Evolutionary conservation across 129 eudicot genomes (phyloP).

Genomic region (Apium graveolens): DNA sequence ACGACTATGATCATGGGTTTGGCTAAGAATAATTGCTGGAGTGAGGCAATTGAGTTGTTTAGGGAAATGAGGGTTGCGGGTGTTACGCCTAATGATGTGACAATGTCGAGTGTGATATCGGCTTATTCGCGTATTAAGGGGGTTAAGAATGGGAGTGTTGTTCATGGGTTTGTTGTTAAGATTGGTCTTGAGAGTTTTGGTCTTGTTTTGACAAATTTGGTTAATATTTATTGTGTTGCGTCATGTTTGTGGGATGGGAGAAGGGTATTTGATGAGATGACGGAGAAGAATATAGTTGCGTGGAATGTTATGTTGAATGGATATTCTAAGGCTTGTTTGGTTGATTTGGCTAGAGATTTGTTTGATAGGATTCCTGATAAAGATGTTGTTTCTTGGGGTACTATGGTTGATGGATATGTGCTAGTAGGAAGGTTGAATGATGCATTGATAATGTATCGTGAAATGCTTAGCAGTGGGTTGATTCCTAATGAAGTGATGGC

Average conservation of each 20-base stretch:
- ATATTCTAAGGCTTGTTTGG: conserved; percentile 49
- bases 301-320: conserved; percentile 97
- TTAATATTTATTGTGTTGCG: conserved; percentile 51
- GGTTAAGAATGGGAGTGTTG: conserved; percentile 24
- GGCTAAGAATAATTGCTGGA: conserved; percentile 45
- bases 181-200: conserved; percentile 52
- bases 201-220: conserved; percentile 68
- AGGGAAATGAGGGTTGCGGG: conserved; percentile 53
- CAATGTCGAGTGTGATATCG: conserved; percentile 58
- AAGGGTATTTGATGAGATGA: conserved; percentile 55
- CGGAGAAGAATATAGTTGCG: conserved; percentile 57
- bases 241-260: conserved; percentile 47
- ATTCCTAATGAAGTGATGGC: conserved; percentile 72
- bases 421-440: conserved; percentile 40
- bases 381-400: conserved; percentile 93
- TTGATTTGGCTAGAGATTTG: conserved; percentile 44
- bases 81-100: conserved; percentile 60
- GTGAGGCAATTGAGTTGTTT: conserved; percentile 48
- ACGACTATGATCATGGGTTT: conserved; percentile 86
- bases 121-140: conserved; percentile 45
- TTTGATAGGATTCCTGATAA: conserved; percentile 55
- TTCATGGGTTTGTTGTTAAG: conserved; percentile 58
- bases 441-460: conserved; percentile 48
- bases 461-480: conserved; percentile 49
- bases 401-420: conserved; percentile 55